Percentiles rank a stretch among this genome's conserved stretches.
These are phyloP conservation scores for Metschnikowia noctiluminum DNA, from an alignment of 805 yeast species.

Conservation along the genomic window DNA sequence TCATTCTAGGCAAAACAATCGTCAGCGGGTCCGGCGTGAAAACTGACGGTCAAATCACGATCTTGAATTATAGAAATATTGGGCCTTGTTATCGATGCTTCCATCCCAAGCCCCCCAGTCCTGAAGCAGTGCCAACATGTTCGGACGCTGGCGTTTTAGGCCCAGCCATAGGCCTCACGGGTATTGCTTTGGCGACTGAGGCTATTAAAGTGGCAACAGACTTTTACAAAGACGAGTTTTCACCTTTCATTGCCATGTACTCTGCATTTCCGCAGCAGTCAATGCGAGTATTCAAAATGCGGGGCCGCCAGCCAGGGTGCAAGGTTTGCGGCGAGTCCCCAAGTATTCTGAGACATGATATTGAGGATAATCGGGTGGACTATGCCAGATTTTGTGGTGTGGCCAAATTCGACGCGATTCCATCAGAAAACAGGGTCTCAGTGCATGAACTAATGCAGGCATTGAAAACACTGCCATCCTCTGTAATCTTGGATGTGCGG, in stretches of 20 bases:
- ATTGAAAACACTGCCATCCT: constrained; percentile 17
- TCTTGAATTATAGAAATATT: constrained; percentile 57
- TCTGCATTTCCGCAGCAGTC: constrained; percentile 66
- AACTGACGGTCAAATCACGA: constrained; percentile 84
- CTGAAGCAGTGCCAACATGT: constrained; percentile 78
- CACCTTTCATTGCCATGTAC: constrained; percentile 67
- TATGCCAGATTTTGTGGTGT: constrained; percentile 78
- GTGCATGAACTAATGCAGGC: constrained; percentile 33
- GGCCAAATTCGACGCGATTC: constrained; percentile 44
- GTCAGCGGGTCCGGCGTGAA: constrained; percentile 91
- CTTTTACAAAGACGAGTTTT: constrained; percentile 50
- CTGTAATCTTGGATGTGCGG: constrained; percentile 70
- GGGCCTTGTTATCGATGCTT: constrained; percentile 97
- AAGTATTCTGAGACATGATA: constrained; percentile 42
- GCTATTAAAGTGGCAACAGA: constrained; percentile 70
- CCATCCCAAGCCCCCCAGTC: constrained; percentile 87
- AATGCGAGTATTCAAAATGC: constrained; percentile 74
- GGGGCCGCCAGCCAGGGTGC: constrained; percentile 62
- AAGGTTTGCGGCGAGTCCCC: constrained; percentile 59
- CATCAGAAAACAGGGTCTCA: constrained; percentile 44
- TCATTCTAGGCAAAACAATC: constrained; percentile 61
- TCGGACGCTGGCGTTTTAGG: constrained; percentile 94
- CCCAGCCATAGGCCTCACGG: constrained; percentile 92
- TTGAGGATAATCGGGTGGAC: constrained; percentile 49
- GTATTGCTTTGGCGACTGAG: constrained; percentile 85